phyloP scores from a whole-genome alignment of 2,329 filamentous ascomycete species.

The Aspergillus quadricinctus region DNA sequence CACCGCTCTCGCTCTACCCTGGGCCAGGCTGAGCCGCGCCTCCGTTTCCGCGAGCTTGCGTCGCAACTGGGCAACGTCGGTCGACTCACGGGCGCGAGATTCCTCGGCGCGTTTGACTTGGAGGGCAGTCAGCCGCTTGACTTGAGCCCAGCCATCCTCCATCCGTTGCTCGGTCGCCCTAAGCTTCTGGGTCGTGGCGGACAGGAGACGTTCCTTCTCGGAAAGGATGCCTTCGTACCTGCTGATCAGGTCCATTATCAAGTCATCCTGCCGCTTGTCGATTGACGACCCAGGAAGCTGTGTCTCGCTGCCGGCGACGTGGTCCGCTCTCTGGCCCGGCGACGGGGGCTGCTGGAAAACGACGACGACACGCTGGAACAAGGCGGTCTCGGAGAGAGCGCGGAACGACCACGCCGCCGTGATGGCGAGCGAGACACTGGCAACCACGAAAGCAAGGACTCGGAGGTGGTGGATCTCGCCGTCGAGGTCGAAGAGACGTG shows the following conservation, averaged over 20 bases:
- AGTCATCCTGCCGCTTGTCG: neutral
- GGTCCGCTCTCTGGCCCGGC: neutral
- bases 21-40: neutral
- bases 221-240: slow-evolving; percentile 3
- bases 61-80: neutral
- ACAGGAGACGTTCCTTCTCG: slow-evolving; percentile 1
- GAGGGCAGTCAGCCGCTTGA: neutral
- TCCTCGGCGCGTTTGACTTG: neutral
- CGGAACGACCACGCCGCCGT: neutral
- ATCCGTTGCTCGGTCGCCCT: neutral
- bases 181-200: slow-evolving; percentile 6
- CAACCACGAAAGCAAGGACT: slow-evolving; percentile 2
- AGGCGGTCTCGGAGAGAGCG: neutral
- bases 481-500: slow-evolving; percentile 1
- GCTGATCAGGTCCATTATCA: slow-evolving; percentile 4
- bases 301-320: neutral
- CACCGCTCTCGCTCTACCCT: neutral
- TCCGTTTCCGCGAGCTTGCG: slow-evolving; percentile 4
- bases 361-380: neutral
- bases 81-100: neutral
- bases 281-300: neutral
- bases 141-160: slow-evolving; percentile 3
- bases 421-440: neutral
- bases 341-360: neutral
- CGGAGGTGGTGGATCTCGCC: slow-evolving; percentile 7